These are phyloP conservation scores for Bipolaris gigantea DNA, from an alignment of 2,329 filamentous ascomycete species.

Conservation along the genomic window DNA sequence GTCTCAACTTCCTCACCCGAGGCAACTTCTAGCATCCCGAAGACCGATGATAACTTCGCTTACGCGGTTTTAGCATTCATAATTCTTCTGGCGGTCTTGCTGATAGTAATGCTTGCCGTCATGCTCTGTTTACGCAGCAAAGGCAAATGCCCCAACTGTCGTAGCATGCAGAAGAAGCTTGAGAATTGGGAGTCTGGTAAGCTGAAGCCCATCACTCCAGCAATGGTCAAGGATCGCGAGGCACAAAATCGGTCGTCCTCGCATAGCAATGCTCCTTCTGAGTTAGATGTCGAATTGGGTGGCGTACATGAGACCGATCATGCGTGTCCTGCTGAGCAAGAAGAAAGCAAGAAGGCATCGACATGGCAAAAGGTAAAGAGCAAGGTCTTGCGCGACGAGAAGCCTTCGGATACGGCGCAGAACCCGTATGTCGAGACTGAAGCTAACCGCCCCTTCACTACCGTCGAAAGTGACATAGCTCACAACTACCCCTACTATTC, in stretches of 20 bases:
- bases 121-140: constrained; percentile 9
- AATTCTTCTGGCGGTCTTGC: constrained; percentile 2
- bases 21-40: neutral
- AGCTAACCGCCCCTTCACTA: constrained; percentile 8
- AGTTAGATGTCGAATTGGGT: constrained; percentile 6
- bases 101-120: constrained; percentile 1
- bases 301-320: neutral
- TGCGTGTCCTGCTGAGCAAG: neutral
- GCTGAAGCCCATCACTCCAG: constrained; percentile 10
- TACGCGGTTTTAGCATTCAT: constrained; percentile 1
- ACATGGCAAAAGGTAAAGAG: constrained; percentile 6
- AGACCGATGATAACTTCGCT: constrained; percentile 9
- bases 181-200: constrained; percentile 15
- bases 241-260: neutral
- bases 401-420: neutral
- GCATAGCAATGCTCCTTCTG: neutral
- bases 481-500: neutral
- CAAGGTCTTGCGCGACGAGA: neutral
- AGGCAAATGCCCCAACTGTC: constrained; percentile 13
- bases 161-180: constrained; percentile 2
- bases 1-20: neutral
- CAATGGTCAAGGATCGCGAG: constrained; percentile 9
- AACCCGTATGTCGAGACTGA: neutral
- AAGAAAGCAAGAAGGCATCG: neutral
- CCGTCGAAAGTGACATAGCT: neutral